Conservation (phyloP, 805 yeast genomes). For the Aciculoconidium aculeatum region DNA sequence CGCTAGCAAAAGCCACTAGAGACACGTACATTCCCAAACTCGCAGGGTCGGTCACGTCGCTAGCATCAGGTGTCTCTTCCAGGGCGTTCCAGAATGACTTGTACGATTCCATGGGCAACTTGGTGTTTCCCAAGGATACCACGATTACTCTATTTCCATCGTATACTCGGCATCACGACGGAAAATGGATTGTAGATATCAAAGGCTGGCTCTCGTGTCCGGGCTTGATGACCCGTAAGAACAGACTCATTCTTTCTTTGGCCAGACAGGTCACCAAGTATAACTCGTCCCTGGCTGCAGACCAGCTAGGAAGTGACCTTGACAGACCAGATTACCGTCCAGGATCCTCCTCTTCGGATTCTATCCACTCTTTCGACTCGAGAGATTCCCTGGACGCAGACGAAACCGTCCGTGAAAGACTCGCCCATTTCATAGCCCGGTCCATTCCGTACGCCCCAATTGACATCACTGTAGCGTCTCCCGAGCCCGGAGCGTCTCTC, state of each 20-base stretch:
- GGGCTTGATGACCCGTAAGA: slow-evolving; percentile 66
- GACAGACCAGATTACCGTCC: slow-evolving; percentile 1
- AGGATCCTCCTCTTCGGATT: slow-evolving; percentile 2
- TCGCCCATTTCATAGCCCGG: slow-evolving; percentile 65
- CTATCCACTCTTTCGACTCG: slow-evolving; percentile 3
- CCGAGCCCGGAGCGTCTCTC: slow-evolving; percentile 21
- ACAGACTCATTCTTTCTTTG: slow-evolving; percentile 59
- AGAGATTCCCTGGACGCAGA: slow-evolving; percentile 1
- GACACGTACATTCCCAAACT: slow-evolving; percentile 52
- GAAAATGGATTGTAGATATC: slow-evolving; percentile 68
- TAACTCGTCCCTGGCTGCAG: slow-evolving; percentile 10
- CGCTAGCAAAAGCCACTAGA: slow-evolving; percentile 49
- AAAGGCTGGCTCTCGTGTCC: slow-evolving; percentile 72
- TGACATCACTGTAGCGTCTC: slow-evolving; percentile 51
- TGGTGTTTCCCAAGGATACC: slow-evolving; percentile 51
- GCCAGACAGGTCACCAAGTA: slow-evolving; percentile 60
- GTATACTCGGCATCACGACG: slow-evolving; percentile 42
- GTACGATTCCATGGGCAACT: slow-evolving; percentile 23
- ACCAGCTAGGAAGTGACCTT: slow-evolving; percentile 3
- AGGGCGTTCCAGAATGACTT: slow-evolving; percentile 11
- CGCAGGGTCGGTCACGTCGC: slow-evolving; percentile 42
- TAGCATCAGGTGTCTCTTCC: slow-evolving; percentile 41
- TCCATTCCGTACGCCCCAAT: slow-evolving; percentile 55
- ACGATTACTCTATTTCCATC: slow-evolving; percentile 45
- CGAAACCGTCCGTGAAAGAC: slow-evolving; percentile 52